phyloP scores from a whole-genome alignment of 192 early-diverging fungal species.

The Coemansia nantahalensis region DNA sequence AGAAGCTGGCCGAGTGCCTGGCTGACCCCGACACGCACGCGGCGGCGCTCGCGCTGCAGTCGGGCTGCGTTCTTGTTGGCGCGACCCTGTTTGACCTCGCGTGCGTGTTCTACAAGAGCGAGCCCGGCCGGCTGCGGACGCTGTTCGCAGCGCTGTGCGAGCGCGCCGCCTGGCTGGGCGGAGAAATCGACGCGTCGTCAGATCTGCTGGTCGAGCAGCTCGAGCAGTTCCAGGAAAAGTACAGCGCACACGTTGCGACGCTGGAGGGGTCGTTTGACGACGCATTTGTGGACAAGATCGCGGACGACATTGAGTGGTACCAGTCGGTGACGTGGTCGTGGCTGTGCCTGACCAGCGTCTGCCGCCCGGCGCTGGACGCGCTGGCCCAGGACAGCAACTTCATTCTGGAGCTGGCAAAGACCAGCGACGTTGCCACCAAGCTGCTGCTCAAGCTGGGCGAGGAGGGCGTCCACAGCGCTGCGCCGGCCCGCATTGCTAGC shows the following conservation, averaged over 20 bases:
- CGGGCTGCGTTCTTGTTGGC: slow-evolving; percentile 34
- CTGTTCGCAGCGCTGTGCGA: slow-evolving; percentile 46
- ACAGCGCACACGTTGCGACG: slow-evolving; percentile 12
- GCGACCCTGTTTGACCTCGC: slow-evolving; percentile 58
- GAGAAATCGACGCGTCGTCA: slow-evolving; percentile 49
- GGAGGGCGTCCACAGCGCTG: not conserved
- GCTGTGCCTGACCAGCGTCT: slow-evolving; percentile 23
- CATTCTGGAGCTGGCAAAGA: slow-evolving; percentile 26
- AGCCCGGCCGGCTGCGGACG: slow-evolving; percentile 33
- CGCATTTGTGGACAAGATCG: slow-evolving; percentile 12
- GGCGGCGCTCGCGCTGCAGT: slow-evolving; percentile 22
- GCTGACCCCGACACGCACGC: slow-evolving; percentile 20
- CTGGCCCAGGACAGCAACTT: slow-evolving; percentile 32
- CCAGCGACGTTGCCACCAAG: slow-evolving; percentile 27
- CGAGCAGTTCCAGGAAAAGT: slow-evolving; percentile 45
- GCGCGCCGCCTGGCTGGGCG: slow-evolving; percentile 45
- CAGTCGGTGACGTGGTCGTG: slow-evolving; percentile 28
- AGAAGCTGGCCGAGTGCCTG: slow-evolving; percentile 37
- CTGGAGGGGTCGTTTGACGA: slow-evolving; percentile 5
- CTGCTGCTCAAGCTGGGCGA: slow-evolving; percentile 10
- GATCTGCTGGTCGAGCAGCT: slow-evolving; percentile 53
- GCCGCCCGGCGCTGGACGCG: slow-evolving; percentile 11
- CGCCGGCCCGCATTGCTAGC: not conserved
- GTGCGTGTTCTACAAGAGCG: slow-evolving; percentile 42
- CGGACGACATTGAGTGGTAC: slow-evolving; percentile 27